Base-by-base conservation (phyloP, 768 basidiomycete species). In the Lactifluus piperatus region DNA sequence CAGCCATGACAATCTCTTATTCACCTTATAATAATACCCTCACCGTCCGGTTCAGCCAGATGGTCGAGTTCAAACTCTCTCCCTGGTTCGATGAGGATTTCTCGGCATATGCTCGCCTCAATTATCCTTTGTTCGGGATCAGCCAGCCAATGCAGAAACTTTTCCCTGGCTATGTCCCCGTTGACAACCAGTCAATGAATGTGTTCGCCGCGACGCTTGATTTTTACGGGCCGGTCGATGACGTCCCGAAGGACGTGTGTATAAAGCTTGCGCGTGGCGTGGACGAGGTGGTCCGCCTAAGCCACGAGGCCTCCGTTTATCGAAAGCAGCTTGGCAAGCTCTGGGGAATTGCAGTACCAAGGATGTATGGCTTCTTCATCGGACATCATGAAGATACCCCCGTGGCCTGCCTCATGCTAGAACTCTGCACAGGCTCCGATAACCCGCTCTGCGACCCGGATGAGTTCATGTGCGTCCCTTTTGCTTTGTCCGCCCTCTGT, bases 301-400 rank as follows among this genome's bases (percentile, higher is more conserved):
- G 50, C 16, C 60, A 43, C 44, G 60, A 61, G 22, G 60, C 60
- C 22, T 51, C 60, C 50, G n/a, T 61, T 10, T 61, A 61, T 36
- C 60, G 50, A 43, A 56, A 30, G 2, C 4, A 14, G 22, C 60
- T 61, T 5, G 11, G 24, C 36, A 61, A 61, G 50, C 54, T 61
- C 13, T 61, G 41, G 60, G 60, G 60, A 18, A 56, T 61, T 16
- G 54, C 60, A 0, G 60, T 61, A 10, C 60, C 60, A 3, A 56
- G 13, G 37, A 61, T 61, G 60, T 61, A 61, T 49, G 60, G 60
- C 3, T 56, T 51, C 20, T 61, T 61, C 37, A 34, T 56, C 0
- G 54, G 60, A 5, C 45, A 56, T 29, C 16, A 32, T 36, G 44
- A 61, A 3, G 44, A 61, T 16, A n/a, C 18, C 3, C 54, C 50